Evolutionary conservation across 352 stramenopile species (phyloP).

Genomic region (Phytophthora colocasiae): DNA sequence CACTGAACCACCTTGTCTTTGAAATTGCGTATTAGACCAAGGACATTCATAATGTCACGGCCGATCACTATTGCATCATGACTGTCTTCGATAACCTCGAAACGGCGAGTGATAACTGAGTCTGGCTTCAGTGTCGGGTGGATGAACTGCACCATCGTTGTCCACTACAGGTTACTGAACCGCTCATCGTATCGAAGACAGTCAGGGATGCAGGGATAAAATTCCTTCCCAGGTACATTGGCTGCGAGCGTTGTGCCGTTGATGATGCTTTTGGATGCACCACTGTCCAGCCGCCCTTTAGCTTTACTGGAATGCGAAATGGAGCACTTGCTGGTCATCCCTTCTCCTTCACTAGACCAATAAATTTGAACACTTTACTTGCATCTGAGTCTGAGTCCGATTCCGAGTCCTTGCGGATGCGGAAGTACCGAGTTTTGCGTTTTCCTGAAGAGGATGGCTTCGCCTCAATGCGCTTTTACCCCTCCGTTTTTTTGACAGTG

Average conservation of each 20-base stretch:
- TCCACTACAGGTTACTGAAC: not conserved
- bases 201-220: no score
- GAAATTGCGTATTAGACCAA: not conserved
- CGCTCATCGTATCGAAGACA: not conserved
- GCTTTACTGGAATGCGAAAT: no score
- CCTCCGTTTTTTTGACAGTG: no score
- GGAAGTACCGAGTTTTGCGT: no score
- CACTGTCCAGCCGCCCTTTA: not conserved
- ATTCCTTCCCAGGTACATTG: not conserved
- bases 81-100: not conserved
- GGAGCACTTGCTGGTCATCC: no score
- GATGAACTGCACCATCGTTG: not conserved
- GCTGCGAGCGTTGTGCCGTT: not conserved
- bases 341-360: no score
- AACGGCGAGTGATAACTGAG: slow-evolving; percentile 1
- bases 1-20: not conserved
- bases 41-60: not conserved
- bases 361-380: no score
- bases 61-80: slow-evolving; percentile 3
- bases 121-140: slow-evolving; percentile 5
- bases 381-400: no score
- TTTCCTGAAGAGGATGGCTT: no score
- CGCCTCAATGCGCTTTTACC: no score
- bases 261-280: slow-evolving; percentile 1
- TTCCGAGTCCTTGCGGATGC: no score